A percentile compares a stretch with the other conserved stretches of the same genome.
Conservation (phyloP, 345 rosid genomes). For the Pelargonium nanum region DNA sequence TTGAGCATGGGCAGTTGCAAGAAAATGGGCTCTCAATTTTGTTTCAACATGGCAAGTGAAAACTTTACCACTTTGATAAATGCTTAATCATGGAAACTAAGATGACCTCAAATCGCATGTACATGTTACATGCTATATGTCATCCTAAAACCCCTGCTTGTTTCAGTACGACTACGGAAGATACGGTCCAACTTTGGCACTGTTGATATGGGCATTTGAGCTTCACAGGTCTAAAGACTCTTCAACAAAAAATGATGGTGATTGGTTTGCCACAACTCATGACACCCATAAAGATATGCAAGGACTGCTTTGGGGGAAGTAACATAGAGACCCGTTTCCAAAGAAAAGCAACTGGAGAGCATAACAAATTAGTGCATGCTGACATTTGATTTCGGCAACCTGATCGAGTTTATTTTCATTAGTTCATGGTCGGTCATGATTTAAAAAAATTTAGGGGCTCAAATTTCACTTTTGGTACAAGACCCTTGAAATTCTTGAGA, state of each 20-base stretch:
- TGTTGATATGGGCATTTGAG: background rate
- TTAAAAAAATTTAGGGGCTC: no score
- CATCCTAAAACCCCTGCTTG: background rate
- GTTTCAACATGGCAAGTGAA: background rate
- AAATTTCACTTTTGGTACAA: no score
- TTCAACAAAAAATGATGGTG: background rate
- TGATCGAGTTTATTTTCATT: no score
- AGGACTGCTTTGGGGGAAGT: background rate
- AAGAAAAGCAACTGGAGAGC: background rate
- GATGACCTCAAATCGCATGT: slow-evolving; percentile 5
- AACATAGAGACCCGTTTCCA: slow-evolving; percentile 2
- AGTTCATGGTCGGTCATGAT: no score
- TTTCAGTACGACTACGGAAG: background rate
- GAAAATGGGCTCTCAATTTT: slow-evolving; percentile 2
- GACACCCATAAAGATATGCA: background rate
- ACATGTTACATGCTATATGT: background rate
- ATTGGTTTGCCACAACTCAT: background rate
- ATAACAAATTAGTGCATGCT: background rate
- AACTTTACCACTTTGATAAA: slow-evolving; percentile 1
- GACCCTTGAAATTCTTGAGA: no score
- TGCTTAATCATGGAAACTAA: background rate
- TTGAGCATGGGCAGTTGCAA: background rate
- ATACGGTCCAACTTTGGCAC: background rate
- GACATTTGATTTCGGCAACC: no score
- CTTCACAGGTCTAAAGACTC: background rate